Base-by-base conservation (phyloP, 208 protist species). In the Acanthamoeba healyi region DNA sequence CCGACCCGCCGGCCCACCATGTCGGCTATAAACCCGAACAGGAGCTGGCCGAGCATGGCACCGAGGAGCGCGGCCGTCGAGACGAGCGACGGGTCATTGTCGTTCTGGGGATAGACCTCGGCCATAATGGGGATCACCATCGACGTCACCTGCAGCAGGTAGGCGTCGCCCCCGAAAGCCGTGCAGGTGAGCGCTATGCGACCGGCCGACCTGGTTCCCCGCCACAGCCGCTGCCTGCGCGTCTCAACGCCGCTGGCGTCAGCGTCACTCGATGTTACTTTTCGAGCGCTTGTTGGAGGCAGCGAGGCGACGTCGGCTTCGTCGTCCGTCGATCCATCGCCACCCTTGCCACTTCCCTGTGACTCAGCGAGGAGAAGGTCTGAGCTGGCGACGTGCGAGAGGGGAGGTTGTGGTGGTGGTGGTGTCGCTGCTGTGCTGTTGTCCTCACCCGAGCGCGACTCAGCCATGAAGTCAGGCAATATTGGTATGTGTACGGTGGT, bases 11-110 rank as follows among this genome's bases (percentile, higher is more conserved):
- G 74, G 22, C 93, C 93, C 5, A 70, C 81, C 5, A 63, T 17
- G 74, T 94, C 93, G n/a, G 61, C 93, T 6, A 94, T 40, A 34
- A 79, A 92, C 5, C 93, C 93, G 49, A 94, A 94, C 34, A 87
- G 6, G 9, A 94, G 93, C 81, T 94, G 93, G 9, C 93, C 93
- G 1, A 58, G 34, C 72, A 94, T 46, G 4, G 93, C 70, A 29
- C 93, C 93, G 9, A 79, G 70, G 15, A 79, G 36, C 7, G 93
- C 93, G 10, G 70, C 38, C 12, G 36, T 79, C 17, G 70, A 79
- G 12, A 79, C 70, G 24, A 79, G 10, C 70, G 70, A 46, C 4
- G 70, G 42, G 70, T 79, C 70, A 44, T 38, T 79, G 32, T 79
- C 70, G 70, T 10, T 32, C 70, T 79, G 70, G 7, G 70, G 70